Evolutionary conservation across 352 stramenopile species (phyloP), one percentile per base, ranked within the genome.

Genomic region (Globisporangium polare): DNA sequence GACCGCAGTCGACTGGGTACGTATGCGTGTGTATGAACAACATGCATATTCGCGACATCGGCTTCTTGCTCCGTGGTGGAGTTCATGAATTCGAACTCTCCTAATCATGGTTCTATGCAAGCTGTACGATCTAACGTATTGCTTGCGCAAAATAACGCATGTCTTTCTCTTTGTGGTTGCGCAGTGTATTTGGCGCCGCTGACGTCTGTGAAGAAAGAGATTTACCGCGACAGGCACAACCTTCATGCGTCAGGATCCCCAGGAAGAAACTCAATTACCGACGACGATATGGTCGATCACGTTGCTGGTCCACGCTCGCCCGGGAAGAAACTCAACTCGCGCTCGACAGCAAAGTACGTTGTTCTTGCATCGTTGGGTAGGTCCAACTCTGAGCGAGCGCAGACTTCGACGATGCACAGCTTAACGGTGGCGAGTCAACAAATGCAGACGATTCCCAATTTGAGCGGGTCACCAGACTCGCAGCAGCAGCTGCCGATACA

Each of bases 111-210:
- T n/a, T n/a, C n/a, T n/a, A n/a, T n/a, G n/a, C n/a, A n/a, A n/a
- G n/a, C n/a, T n/a, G n/a, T n/a, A n/a, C n/a, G n/a, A n/a, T n/a
- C 37, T 43, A 43, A 43, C 37, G 12, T n/a, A n/a, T 43, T 31
- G 17, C 50, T 17, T 29, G 37, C 9, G 15, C 41, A 22, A 18
- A 15, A 22, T 5, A 22, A 13, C 5, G 5, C 17, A 15, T 41
- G 2, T 18, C 2, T 62, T 29, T 22, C 17, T 13, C 10, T 57
- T 22, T 52, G 9, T 52, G 5, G 45, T 15, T 22, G n/a, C 50
- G 20, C 52, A 82, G 74, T 82, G 54, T 82, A 79, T 35, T 51
- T 76, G 53, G 66, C 69, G 1, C 74, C 74, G 2, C 42, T 82
- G 27, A 68, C 66, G 31, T 72, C 71, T 15, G 74, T 75, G 31